These are phyloP conservation scores for Venturia oleaginea DNA, from an alignment of 2,329 filamentous ascomycete genomes.

Conservation along the genomic window DNA sequence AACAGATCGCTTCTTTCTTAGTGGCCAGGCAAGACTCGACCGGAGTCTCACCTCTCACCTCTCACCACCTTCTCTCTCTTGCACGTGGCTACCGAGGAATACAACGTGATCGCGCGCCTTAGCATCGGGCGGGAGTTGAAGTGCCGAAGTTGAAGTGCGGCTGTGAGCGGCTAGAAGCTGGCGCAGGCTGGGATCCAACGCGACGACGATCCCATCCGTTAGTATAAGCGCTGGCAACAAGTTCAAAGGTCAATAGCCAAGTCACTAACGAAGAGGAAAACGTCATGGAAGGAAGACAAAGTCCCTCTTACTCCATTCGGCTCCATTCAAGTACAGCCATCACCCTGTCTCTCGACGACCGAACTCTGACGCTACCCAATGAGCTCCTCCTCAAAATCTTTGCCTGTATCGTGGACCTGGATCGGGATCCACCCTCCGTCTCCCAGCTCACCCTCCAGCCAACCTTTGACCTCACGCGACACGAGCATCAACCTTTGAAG, in stretches of 20 bases:
- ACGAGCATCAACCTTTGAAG: conserved; percentile 21
- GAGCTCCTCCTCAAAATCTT: conserved; percentile 29
- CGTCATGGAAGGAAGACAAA: neutral
- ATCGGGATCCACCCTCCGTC: conserved; percentile 24
- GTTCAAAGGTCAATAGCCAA: neutral
- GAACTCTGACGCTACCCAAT: conserved; percentile 26
- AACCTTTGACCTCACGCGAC: conserved; percentile 20
- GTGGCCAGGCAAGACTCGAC: too few species aligned
- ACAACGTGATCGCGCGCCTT: neutral
- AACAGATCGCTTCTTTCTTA: too few species aligned
- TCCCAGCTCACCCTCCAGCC: conserved; percentile 27
- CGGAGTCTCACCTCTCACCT: too few species aligned
- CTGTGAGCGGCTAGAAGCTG: too few species aligned
- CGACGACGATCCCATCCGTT: too few species aligned
- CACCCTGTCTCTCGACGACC: neutral
- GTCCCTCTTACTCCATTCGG: neutral
- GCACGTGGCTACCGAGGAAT: neutral
- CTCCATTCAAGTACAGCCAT: neutral
- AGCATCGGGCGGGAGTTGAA: too few species aligned
- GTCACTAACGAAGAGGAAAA: neutral
- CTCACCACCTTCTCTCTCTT: too few species aligned
- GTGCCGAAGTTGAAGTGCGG: too few species aligned
- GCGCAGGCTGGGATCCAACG: too few species aligned
- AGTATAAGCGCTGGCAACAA: too few species aligned
- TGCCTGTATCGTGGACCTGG: conserved; percentile 25